phyloP scores from a whole-genome alignment of 164 flowering plant genomes.

The Annona squamosa region DNA sequence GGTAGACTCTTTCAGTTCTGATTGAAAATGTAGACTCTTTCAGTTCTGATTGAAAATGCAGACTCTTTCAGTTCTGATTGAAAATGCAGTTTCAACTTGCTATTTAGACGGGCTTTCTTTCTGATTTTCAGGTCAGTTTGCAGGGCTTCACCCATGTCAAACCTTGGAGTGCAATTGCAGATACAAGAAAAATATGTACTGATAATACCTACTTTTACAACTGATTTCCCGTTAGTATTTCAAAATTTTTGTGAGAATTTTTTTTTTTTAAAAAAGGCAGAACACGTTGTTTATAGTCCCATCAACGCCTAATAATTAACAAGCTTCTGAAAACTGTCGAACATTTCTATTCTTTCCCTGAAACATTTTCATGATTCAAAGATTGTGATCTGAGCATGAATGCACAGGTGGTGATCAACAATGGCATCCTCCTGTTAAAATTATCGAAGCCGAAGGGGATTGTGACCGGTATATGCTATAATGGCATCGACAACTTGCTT shows the following conservation, averaged over 20 bases:
- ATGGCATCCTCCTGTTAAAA: conserved; percentile 31
- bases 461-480: conserved; percentile 27
- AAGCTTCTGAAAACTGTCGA: too few species aligned
- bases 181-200: conserved; percentile 9
- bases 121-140: not conserved
- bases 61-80: too few species aligned
- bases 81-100: too few species aligned
- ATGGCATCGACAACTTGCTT: conserved; percentile 34
- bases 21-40: too few species aligned
- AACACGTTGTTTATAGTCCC: too few species aligned
- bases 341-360: too few species aligned
- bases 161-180: conserved; percentile 3
- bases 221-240: not conserved
- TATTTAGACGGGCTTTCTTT: not conserved
- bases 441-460: conserved; percentile 35
- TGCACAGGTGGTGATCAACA: conserved; percentile 38
- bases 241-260: not conserved
- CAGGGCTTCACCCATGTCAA: conserved; percentile 1
- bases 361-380: conserved; percentile 8
- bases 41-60: too few species aligned
- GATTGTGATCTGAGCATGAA: conserved; percentile 8
- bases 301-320: too few species aligned
- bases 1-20: too few species aligned
- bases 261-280: conserved; percentile 27
- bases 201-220: not conserved